Percentiles rank a stretch among this genome's conserved stretches.
phyloP scores from a whole-genome alignment of 192 early-diverging fungal species.

The Umbelopsis sp. region DNA sequence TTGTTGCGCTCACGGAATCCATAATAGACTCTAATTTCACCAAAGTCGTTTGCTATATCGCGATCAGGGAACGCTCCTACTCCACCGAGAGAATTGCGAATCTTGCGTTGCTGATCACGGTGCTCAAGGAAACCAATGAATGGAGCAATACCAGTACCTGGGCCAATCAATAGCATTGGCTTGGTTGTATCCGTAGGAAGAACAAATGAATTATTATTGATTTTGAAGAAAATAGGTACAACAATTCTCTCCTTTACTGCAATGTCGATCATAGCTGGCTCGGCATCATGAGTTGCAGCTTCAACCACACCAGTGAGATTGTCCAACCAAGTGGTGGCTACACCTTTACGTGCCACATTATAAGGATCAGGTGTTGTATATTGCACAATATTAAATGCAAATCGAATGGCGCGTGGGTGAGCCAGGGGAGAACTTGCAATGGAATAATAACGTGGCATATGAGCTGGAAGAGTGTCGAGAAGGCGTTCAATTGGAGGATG shows the following conservation, averaged over 20 bases:
- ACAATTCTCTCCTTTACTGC: not conserved
- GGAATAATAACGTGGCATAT: slow-evolving; percentile 89
- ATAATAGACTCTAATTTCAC: slow-evolving; percentile 75
- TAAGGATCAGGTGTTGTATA: slow-evolving; percentile 56
- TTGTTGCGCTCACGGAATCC: slow-evolving; percentile 72
- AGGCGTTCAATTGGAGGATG: slow-evolving; percentile 68
- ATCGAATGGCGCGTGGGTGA: slow-evolving; percentile 51
- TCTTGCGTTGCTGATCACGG: slow-evolving; percentile 53
- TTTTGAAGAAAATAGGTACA: slow-evolving; percentile 56
- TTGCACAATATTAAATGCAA: slow-evolving; percentile 90
- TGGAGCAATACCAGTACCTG: slow-evolving; percentile 96
- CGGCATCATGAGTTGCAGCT: slow-evolving; percentile 7
- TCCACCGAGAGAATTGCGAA: slow-evolving; percentile 40
- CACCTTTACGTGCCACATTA: slow-evolving; percentile 52
- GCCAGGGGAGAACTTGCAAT: slow-evolving; percentile 71
- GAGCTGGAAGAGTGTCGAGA: slow-evolving; percentile 76
- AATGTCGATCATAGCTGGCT: not conserved
- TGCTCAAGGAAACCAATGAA: slow-evolving; percentile 90
- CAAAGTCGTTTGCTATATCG: slow-evolving; percentile 47
- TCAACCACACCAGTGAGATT: slow-evolving; percentile 49
- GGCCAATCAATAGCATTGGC: slow-evolving; percentile 86
- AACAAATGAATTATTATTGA: slow-evolving; percentile 65
- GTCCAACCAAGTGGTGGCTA: slow-evolving; percentile 87
- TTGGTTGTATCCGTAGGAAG: slow-evolving; percentile 61
- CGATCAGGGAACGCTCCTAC: slow-evolving; percentile 25